These are phyloP conservation scores for Thraustotheca clavata DNA, from an alignment of 352 stramenopile genomes.

Conservation along the genomic window DNA sequence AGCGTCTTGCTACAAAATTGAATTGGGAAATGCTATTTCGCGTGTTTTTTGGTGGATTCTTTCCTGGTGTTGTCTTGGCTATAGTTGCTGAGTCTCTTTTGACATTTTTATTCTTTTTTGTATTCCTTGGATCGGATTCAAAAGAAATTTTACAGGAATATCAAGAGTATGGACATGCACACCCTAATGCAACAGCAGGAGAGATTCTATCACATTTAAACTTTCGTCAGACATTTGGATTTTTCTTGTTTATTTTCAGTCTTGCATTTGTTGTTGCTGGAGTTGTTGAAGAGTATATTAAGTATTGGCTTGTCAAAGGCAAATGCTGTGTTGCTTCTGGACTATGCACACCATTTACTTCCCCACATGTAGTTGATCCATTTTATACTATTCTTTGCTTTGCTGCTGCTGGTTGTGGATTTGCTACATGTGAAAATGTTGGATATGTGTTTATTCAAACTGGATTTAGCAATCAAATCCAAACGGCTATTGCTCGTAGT, in stretches of 20 bases:
- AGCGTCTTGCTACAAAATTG: not conserved
- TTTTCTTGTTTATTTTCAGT: constrained; percentile 47
- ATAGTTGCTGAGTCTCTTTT: constrained; percentile 34
- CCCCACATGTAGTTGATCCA: constrained; percentile 48
- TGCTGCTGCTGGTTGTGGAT: constrained; percentile 31
- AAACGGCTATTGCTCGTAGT: constrained; percentile 34
- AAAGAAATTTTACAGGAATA: constrained; percentile 37
- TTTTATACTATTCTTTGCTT: constrained; percentile 43
- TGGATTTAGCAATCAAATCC: constrained; percentile 29
- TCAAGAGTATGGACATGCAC: constrained; percentile 26
- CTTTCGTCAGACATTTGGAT: constrained; percentile 47
- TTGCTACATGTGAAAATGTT: constrained; percentile 55
- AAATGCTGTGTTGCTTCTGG: constrained; percentile 30
- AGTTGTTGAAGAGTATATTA: constrained; percentile 55
- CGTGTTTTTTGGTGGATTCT: constrained; percentile 44
- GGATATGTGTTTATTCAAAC: constrained; percentile 34
- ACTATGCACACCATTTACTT: constrained; percentile 32
- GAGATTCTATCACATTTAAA: constrained; percentile 41
- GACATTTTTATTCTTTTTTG: constrained; percentile 28
- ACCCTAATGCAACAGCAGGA: constrained; percentile 1
- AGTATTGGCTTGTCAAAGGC: constrained; percentile 59
- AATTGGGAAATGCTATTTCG: constrained; percentile 27
- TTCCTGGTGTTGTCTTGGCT: constrained; percentile 35
- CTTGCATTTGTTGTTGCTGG: constrained; percentile 47
- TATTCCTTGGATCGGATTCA: constrained; percentile 57